phyloP scores from a whole-genome alignment of 116 monocot species.

The Papilionanthe hybrid region DNA sequence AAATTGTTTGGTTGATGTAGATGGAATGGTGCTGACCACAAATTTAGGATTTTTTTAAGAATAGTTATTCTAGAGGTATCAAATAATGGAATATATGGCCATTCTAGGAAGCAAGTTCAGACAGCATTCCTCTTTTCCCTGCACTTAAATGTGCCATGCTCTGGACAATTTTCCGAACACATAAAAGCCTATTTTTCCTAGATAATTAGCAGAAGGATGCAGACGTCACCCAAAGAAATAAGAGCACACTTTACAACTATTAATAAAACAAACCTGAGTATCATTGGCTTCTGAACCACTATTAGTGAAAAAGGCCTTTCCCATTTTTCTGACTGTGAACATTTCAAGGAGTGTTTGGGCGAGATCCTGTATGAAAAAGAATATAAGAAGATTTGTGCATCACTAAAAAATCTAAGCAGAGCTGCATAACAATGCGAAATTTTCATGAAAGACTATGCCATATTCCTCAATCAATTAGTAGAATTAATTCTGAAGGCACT shows the following conservation, averaged over 20 bases:
- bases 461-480: background rate
- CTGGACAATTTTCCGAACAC: background rate
- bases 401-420: background rate
- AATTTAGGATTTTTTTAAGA: too few species aligned
- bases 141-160: background rate
- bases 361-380: conserved; percentile 57
- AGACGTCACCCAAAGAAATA: background rate
- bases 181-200: background rate
- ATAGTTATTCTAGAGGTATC: background rate
- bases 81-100: background rate
- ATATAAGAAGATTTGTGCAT: background rate
- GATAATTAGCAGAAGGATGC: background rate
- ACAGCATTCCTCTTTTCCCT: background rate
- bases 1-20: too few species aligned
- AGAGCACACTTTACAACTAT: background rate
- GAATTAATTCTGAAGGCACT: background rate
- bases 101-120: background rate
- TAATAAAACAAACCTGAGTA: conserved; percentile 58
- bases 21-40: too few species aligned
- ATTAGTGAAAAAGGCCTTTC: conserved; percentile 96
- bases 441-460: background rate
- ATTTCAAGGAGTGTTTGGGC: conserved; percentile 80
- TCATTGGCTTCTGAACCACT: conserved; percentile 99
- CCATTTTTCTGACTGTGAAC: conserved; percentile 94
- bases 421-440: background rate